Percentiles rank a stretch among this genome's conserved stretches.
Conservation (phyloP, 257 asterid genomes). For the Lycium barbarum region DNA sequence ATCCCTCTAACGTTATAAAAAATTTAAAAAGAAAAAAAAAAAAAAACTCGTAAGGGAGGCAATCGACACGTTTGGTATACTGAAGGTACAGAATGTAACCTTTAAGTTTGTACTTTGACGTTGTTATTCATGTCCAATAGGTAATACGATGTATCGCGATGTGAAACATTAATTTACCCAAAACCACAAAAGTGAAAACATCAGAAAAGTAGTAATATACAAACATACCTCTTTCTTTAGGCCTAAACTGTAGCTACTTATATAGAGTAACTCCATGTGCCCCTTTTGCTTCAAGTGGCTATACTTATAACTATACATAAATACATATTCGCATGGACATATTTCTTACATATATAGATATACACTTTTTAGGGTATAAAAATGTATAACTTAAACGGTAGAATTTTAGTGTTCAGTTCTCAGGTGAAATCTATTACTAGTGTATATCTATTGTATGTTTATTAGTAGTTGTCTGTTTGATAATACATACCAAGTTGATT, state of each 20-base stretch:
- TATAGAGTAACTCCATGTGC: not conserved
- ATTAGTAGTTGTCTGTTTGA: not conserved
- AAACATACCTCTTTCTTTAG: not conserved
- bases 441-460: not conserved
- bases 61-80: no score
- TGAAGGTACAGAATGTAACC: no score
- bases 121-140: constrained; percentile 11
- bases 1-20: no score
- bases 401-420: not conserved
- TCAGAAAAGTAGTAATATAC: not conserved
- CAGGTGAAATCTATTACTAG: constrained; percentile 4
- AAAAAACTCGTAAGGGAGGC: no score
- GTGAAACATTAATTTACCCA: constrained; percentile 30
- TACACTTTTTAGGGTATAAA: not conserved
- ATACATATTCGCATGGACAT: not conserved
- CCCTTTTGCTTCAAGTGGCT: not conserved
- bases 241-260: not conserved
- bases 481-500: not conserved
- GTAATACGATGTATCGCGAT: constrained; percentile 17
- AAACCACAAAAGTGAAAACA: constrained; percentile 20
- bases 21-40: no score
- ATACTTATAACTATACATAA: not conserved
- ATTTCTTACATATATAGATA: not conserved
- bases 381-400: not conserved
- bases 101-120: not conserved